phyloP scores from a whole-genome alignment of 306 rosid species.

The Cicer bijugum region DNA sequence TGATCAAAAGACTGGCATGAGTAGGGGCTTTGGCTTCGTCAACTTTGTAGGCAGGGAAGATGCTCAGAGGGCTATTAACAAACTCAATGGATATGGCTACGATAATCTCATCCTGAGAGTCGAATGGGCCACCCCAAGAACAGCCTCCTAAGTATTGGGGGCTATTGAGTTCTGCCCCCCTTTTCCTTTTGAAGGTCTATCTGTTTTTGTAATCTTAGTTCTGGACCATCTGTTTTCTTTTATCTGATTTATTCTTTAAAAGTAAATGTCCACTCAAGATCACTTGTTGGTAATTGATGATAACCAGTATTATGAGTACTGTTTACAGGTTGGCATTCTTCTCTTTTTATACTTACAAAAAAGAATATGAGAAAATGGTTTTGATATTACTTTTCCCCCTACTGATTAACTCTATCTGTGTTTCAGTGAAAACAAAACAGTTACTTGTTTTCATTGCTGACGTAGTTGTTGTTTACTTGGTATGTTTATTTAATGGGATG shows the following conservation, averaged over 20 bases:
- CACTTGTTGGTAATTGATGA: not conserved
- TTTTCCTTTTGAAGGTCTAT: conserved; percentile 5
- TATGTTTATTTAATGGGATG: not conserved
- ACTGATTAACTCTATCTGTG: not conserved
- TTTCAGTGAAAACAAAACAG: not conserved
- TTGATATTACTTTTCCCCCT: not conserved
- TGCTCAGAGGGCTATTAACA: conserved; percentile 89
- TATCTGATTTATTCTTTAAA: conserved; percentile 13
- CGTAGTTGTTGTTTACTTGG: not conserved
- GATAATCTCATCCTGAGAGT: conserved; percentile 67
- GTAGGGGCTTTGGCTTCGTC: conserved; percentile 96
- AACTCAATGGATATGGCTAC: conserved; percentile 92
- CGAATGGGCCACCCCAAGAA: conserved; percentile 62
- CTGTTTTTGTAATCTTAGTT: conserved; percentile 31
- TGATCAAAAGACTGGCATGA: conserved; percentile 83
- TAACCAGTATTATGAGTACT: not conserved
- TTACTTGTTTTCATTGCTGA: not conserved
- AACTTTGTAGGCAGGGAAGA: conserved; percentile 93
- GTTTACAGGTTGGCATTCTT: not conserved
- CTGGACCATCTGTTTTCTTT: conserved; percentile 1
- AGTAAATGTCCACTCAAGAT: not conserved
- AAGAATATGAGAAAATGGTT: conserved; percentile 14
- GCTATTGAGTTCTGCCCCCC: conserved; percentile 15
- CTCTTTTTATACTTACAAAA: not conserved
- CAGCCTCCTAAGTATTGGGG: conserved; percentile 32